Evolutionary conservation across 2,329 filamentous ascomycete genomes (phyloP), one percentile per base, ranked within the genome.

Genomic region (Colletotrichum lindemuthianum): DNA sequence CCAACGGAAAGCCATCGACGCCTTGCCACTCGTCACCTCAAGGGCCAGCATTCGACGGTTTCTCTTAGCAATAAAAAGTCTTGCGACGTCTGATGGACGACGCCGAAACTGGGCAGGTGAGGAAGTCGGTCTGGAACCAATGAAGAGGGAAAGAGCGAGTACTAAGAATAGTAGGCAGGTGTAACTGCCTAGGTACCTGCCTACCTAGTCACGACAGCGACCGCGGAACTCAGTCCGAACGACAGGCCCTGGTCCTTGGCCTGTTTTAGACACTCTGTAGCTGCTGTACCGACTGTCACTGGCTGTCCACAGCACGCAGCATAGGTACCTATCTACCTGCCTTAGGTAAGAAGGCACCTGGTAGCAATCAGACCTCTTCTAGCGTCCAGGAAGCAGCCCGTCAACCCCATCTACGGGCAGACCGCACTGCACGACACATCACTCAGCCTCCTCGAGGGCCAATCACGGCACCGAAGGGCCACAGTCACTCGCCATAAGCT

Each of bases 141-240:
- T 73, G 60, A 71, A 24, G 24, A 24, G 24, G 24, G 32, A 54
- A n/a, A 52, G 24, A 36, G 37, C 40, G 39, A 66, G 59, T 69
- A 60, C 72, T 73, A 74, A 73, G 68, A 71, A 73, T 74, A 73
- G 68, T 63, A 48, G 24, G 24, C 24, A 24, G 24, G 24, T 24
- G 24, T 24, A 24, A 24, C 24, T 24, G 24, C 24, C 24, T n/a
- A n/a, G n/a, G n/a, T n/a, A n/a, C n/a, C n/a, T n/a, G n/a, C n/a
- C n/a, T n/a, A n/a, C 24, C 24, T 24, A 24, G 24, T 24, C 24
- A 24, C 24, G 24, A 24, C 41, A 41, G 34, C 39, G 32, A 24
- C 45, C 58, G 58, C 61, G 61, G 61, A 65, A 65, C 61, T 36
- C 37, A 43, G 58, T 45, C 57, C 61, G 61, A 55, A 65, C 57